phyloP scores from a whole-genome alignment of 2,329 filamentous ascomycete genomes.

The Ophiocordyceps camponoti-leonardi region DNA sequence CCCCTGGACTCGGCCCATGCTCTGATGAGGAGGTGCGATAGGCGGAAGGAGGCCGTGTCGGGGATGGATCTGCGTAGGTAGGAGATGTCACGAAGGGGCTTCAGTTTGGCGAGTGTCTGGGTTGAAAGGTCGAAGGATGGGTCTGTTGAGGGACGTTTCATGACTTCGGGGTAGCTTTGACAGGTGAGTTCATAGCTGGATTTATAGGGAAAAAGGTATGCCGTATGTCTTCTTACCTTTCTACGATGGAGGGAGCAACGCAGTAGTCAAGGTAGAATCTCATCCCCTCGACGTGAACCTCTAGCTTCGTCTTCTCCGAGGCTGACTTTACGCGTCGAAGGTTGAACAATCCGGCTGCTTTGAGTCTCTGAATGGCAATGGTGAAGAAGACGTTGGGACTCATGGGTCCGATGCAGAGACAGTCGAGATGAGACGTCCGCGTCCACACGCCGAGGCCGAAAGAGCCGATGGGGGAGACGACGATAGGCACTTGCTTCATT shows the following conservation, averaged over 20 bases:
- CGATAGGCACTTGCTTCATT: constrained; percentile 21
- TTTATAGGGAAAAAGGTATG: background rate
- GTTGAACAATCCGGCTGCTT: constrained; percentile 25
- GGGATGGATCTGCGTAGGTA: constrained; percentile 44
- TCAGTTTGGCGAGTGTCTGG: constrained; percentile 41
- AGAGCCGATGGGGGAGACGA: constrained; percentile 47
- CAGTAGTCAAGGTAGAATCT: constrained; percentile 52
- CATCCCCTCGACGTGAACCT: constrained; percentile 39
- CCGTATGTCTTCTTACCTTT: constrained; percentile 17
- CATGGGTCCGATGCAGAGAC: constrained; percentile 45
- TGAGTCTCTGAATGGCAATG: constrained; percentile 36
- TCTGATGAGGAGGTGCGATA: constrained; percentile 42
- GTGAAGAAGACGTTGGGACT: constrained; percentile 44
- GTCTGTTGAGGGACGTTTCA: constrained; percentile 30
- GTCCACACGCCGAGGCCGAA: constrained; percentile 48
- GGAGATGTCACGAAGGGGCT: constrained; percentile 43
- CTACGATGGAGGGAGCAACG: constrained; percentile 34
- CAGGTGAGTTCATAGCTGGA: fast-evolving
- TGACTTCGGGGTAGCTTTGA: constrained; percentile 25
- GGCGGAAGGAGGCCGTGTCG: constrained; percentile 36
- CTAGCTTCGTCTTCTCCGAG: constrained; percentile 30
- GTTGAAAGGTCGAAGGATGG: constrained; percentile 36
- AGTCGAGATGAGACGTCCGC: constrained; percentile 43
- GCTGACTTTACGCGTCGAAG: constrained; percentile 30
- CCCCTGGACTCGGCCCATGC: constrained; percentile 44